Evolutionary conservation across 257 asterid species (phyloP), one percentile per base, ranked within the genome.

Genomic region (Capsicum pubescens): DNA sequence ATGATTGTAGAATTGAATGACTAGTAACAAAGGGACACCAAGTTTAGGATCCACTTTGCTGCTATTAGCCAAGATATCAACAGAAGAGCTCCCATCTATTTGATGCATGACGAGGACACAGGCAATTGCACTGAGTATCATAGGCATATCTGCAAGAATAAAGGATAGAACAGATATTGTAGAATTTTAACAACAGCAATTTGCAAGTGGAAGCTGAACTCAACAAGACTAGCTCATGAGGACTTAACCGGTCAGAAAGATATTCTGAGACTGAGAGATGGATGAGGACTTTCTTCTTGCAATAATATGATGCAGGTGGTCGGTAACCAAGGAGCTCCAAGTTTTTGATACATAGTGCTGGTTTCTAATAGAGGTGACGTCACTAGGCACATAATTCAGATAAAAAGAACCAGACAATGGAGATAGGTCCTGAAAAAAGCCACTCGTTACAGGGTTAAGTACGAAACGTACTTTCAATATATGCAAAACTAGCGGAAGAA

Each of bases 11-110:
- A 90, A 95, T 68, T 91, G 92, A 87, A 90, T 82, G 85, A 91
- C 83, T 68, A 97, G 90, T 92, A 93, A 87, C 90, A 95, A 83
- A 4, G 98, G 90, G 80, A 95, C 93, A 42, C 97, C 97, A 79
- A 91, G 90, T 89, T 89, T 93, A 48, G 98, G 97, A 77, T 89
- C 95, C 87, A 89, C 61, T 83, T 71, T 85, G 88, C 90, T 88
- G 84, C 92, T 88, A 84, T 87, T 72, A 87, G 92, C 91, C 91
- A 97, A 89, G 80, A 97, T 87, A 88, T 94, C 93, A 42, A 87
- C 86, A 42, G 93, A 90, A 85, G 89, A 86, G 84, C 83, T 90
- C 76, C 93, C 89, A 79, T 86, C 68, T 46, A 83, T 87, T 84
- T 84, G 92, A 91, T 94, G 94, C 97, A 92, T 85, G 70, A 97